Evolutionary conservation across 139 green algal genomes (phyloP).

Genomic region (Auxenochlorella pyrenoidosa): DNA sequence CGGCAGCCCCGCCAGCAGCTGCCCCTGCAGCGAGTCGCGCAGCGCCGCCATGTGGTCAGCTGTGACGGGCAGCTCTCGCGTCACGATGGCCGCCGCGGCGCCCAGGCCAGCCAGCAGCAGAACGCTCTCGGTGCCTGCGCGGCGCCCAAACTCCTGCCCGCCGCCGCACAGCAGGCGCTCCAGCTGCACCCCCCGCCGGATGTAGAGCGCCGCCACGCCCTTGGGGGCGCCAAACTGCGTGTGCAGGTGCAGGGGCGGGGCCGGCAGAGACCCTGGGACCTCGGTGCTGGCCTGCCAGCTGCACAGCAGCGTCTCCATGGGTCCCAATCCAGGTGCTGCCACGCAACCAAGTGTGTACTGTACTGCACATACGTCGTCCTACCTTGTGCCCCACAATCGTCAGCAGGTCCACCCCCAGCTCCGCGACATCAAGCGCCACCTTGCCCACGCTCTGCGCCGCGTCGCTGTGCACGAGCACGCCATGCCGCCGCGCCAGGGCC

Average conservation of each 20-base stretch:
- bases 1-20: conserved; percentile 57
- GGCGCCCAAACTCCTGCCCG: conserved; percentile 62
- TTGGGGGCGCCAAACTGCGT: conserved; percentile 84
- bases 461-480: conserved; percentile 76
- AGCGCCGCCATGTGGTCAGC: conserved; percentile 60
- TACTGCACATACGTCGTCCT: no score
- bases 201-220: conserved; percentile 82
- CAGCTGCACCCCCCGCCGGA: conserved; percentile 61
- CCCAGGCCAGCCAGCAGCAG: conserved; percentile 77
- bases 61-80: conserved; percentile 45
- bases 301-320: no score
- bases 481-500: neutral
- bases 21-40: conserved; percentile 50
- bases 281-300: no score
- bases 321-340: no score
- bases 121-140: conserved; percentile 82
- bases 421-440: conserved; percentile 70
- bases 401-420: conserved; percentile 77
- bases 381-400: conserved; percentile 80
- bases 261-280: no score
- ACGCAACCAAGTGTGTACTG: no score
- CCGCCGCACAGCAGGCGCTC: conserved; percentile 63
- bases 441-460: conserved; percentile 84
- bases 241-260: no score
- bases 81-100: conserved; percentile 65